A percentile compares a stretch with the other conserved stretches of the same genome.
phyloP scores from a whole-genome alignment of 176 grass and related monocot genomes.

The Musa beccarii region DNA sequence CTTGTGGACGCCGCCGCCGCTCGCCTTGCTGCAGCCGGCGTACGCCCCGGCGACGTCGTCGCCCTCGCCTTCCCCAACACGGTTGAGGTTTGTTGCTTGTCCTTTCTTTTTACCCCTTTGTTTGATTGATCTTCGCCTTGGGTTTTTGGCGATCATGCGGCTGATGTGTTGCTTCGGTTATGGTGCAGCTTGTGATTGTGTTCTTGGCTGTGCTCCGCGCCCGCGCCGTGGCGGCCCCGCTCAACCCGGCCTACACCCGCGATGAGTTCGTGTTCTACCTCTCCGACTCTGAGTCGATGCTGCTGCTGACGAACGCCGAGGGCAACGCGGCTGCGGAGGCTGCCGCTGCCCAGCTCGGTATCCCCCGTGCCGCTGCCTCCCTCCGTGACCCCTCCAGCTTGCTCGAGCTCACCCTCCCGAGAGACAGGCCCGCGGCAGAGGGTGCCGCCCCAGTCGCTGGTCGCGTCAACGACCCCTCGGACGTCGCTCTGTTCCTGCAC shows the following conservation, averaged over 20 bases:
- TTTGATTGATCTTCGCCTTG: not conserved
- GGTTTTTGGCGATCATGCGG: too few species aligned
- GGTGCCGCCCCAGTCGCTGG: not conserved
- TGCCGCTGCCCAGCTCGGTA: slow-evolving; percentile 36
- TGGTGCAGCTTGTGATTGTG: slow-evolving; percentile 35
- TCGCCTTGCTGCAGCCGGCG: slow-evolving; percentile 20
- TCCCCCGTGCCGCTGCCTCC: slow-evolving; percentile 27
- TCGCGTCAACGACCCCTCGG: slow-evolving; percentile 31
- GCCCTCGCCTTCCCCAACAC: slow-evolving; percentile 84
- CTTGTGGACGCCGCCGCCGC: slow-evolving; percentile 53
- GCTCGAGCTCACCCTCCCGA: slow-evolving; percentile 22
- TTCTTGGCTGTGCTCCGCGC: slow-evolving; percentile 69
- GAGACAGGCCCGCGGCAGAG: not conserved
- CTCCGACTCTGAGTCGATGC: slow-evolving; percentile 48
- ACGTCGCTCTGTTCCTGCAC: slow-evolving; percentile 78
- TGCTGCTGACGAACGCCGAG: slow-evolving; percentile 51
- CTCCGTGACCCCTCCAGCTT: slow-evolving; percentile 22
- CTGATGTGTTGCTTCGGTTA: not conserved
- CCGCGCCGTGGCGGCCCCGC: slow-evolving; percentile 55
- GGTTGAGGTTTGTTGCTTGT: slow-evolving; percentile 34
- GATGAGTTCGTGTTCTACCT: slow-evolving; percentile 96
- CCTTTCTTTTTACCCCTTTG: not conserved
- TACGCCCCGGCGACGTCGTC: slow-evolving; percentile 49
- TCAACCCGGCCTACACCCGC: slow-evolving; percentile 71
- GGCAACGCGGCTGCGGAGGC: slow-evolving; percentile 54